Conservation (phyloP, 352 stramenopile species). For the Blastocystis sp. region DNA sequence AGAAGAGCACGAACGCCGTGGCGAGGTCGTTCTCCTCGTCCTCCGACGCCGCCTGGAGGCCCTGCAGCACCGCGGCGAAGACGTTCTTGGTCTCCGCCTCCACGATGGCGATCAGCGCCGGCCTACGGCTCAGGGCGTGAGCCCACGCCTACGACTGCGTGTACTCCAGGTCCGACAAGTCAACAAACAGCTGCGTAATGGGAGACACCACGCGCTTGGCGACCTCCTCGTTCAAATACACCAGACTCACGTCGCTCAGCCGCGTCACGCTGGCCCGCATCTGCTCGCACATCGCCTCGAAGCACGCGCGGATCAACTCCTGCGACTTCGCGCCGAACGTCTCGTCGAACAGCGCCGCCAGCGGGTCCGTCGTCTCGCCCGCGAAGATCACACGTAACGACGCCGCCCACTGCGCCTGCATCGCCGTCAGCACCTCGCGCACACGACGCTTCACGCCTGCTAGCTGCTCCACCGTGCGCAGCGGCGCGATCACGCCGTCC, state of each 20-base stretch:
- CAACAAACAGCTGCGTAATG: slow-evolving; percentile 5
- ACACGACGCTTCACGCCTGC: slow-evolving; percentile 2
- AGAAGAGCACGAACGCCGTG: not conserved
- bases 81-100: slow-evolving; percentile 9
- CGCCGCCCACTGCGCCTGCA: not conserved
- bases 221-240: not conserved
- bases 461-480: not conserved
- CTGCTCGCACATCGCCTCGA: not conserved
- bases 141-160: not conserved
- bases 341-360: not conserved
- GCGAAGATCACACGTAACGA: not conserved
- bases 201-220: not conserved
- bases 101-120: not conserved
- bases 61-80: not conserved
- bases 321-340: slow-evolving; percentile 15
- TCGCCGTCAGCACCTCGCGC: too few relatives aligned
- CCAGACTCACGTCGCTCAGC: not conserved
- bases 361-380: not conserved
- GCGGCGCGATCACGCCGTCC: not conserved
- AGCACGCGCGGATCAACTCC: slow-evolving; percentile 4
- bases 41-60: not conserved
- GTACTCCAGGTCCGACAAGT: slow-evolving; percentile 41
- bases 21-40: not conserved
- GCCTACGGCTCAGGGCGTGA: not conserved
- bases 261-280: not conserved